Conservation (phyloP, 140 eudicot species). For the Flaveria floridana region DNA sequence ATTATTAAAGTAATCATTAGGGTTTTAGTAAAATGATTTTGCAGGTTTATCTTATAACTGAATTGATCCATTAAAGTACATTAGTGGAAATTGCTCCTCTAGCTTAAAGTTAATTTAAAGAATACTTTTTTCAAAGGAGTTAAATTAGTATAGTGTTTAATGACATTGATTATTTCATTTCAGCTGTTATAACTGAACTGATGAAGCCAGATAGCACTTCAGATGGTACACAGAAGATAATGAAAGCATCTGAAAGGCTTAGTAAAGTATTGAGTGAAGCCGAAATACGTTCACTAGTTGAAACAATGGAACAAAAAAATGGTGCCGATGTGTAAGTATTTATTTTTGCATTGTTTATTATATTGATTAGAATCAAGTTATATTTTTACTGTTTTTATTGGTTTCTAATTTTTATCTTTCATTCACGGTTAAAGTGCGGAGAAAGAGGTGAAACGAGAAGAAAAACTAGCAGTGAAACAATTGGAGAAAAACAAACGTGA, state of each 20-base stretch:
- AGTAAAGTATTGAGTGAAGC: constrained; percentile 63
- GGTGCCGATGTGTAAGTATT: constrained; percentile 63
- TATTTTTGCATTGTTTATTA: background rate
- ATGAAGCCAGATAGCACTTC: constrained; percentile 49
- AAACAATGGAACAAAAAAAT: constrained; percentile 55
- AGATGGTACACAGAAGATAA: constrained; percentile 41
- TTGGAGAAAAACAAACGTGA: constrained; percentile 79
- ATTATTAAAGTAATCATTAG: background rate
- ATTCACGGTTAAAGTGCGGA: constrained; percentile 59
- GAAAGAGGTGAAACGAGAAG: constrained; percentile 60
- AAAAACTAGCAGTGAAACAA: constrained; percentile 57
- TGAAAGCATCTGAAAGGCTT: constrained; percentile 69
- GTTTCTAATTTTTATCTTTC: constrained; percentile 4
- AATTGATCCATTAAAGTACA: background rate
- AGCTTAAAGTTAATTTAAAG: background rate
- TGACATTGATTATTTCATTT: constrained; percentile 24
- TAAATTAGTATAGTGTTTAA: constrained; percentile 14
- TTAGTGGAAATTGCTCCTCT: background rate
- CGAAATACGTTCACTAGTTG: constrained; percentile 63
- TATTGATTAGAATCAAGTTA: background rate
- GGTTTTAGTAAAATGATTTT: background rate
- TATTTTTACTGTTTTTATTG: background rate
- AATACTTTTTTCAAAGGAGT: background rate
- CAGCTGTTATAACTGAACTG: constrained; percentile 63
- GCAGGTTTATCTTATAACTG: background rate